Conservation (phyloP, 257 asterid genomes). For the Avicennia marina region DNA sequence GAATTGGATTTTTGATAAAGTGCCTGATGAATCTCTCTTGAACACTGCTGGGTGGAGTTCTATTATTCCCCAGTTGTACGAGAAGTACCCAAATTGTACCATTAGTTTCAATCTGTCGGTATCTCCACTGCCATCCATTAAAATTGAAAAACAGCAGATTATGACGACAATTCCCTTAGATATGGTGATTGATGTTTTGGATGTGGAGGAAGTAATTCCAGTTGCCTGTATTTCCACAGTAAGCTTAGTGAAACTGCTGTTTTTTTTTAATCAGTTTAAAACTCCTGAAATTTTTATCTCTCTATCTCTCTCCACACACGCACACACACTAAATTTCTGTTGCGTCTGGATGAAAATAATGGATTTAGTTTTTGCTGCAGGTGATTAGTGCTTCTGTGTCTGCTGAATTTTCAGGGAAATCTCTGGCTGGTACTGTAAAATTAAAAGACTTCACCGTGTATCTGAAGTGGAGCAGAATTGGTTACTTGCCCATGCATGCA, state of each 20-base stretch:
- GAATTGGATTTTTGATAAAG: constrained; percentile 72
- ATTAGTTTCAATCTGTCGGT: constrained; percentile 68
- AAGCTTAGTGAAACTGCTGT: constrained; percentile 26
- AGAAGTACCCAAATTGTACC: constrained; percentile 62
- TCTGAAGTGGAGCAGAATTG: constrained; percentile 80
- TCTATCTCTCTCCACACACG: neutral
- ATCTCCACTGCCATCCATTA: constrained; percentile 52
- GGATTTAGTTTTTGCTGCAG: constrained; percentile 35
- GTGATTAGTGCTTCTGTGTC: constrained; percentile 51
- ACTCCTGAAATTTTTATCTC: too few species aligned
- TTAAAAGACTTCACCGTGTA: constrained; percentile 62
- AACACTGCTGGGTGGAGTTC: constrained; percentile 90
- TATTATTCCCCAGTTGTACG: constrained; percentile 79
- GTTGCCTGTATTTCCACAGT: constrained; percentile 80
- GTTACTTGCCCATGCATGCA: constrained; percentile 70
- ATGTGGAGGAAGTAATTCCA: constrained; percentile 48
- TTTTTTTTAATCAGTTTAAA: neutral
- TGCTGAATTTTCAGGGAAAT: constrained; percentile 50
- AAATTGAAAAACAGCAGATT: constrained; percentile 42
- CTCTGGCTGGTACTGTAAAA: constrained; percentile 47
- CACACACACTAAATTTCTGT: neutral
- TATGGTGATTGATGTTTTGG: constrained; percentile 58
- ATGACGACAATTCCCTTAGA: constrained; percentile 48
- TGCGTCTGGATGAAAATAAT: neutral
- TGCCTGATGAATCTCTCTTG: constrained; percentile 60